phyloP scores from a whole-genome alignment of 306 rosid species.

The Myrica gale region DNA sequence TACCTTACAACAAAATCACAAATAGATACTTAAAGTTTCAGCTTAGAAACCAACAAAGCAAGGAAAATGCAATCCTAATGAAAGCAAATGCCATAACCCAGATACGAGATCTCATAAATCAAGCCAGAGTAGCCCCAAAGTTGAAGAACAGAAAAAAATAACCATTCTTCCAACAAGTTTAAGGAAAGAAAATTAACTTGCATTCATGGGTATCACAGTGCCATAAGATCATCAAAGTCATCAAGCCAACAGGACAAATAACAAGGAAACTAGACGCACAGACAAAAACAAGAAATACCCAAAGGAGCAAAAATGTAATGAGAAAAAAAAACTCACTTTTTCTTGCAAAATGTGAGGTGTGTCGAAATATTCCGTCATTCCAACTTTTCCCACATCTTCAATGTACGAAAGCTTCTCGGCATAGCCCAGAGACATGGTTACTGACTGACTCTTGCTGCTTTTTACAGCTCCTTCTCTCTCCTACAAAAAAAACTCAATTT shows the following conservation, averaged over 20 bases:
- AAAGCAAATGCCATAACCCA: conserved; percentile 24
- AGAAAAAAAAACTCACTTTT: conserved; percentile 42
- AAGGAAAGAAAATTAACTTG: conserved; percentile 21
- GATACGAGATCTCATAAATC: conserved; percentile 26
- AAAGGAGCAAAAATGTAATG: conserved; percentile 21
- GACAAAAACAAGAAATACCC: neutral
- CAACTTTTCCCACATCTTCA: conserved; percentile 94
- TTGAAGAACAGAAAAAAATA: neutral
- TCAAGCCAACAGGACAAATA: conserved; percentile 18
- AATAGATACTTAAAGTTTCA: conserved; percentile 29
- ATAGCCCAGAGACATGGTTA: conserved; percentile 87
- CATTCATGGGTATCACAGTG: conserved; percentile 25
- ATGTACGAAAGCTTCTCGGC: conserved; percentile 97
- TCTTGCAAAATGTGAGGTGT: conserved; percentile 65
- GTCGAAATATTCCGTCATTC: conserved; percentile 89
- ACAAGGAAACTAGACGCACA: conserved; percentile 6
- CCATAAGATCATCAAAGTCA: conserved; percentile 36
- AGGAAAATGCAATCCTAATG: conserved; percentile 16
- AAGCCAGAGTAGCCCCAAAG: conserved; percentile 2
- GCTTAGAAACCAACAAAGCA: conserved; percentile 30
- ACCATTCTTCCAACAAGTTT: conserved; percentile 16
- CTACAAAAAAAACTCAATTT: neutral
- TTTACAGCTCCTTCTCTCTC: conserved; percentile 10
- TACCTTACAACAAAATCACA: neutral
- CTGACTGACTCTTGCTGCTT: conserved; percentile 19